phyloP scores from a whole-genome alignment of 139 green algal species.

The Coccomyxa sp. region DNA sequence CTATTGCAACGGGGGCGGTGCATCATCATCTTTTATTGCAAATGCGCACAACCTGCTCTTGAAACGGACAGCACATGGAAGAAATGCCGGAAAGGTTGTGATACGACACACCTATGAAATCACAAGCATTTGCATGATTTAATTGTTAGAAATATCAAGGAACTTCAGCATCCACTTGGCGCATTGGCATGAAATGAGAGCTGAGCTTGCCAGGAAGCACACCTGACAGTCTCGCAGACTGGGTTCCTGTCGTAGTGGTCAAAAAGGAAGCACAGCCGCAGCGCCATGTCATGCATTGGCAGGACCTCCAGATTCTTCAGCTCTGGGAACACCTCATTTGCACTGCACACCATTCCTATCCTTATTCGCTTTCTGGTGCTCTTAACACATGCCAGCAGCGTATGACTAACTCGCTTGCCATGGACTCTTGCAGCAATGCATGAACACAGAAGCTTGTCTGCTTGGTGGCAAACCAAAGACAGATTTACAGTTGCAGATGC shows the following conservation, averaged over 20 bases:
- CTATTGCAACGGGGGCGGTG: background rate
- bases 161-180: background rate
- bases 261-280: constrained; percentile 16
- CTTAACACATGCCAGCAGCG: background rate
- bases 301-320: background rate
- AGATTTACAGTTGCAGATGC: background rate
- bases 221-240: background rate
- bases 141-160: background rate
- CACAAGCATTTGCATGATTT: background rate
- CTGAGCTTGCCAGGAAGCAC: background rate
- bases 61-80: background rate
- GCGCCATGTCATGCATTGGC: constrained; percentile 10
- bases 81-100: background rate
- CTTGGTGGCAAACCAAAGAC: background rate
- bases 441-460: background rate
- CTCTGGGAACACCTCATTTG: constrained; percentile 8
- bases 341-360: background rate
- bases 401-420: background rate
- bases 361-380: background rate
- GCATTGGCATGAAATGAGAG: background rate
- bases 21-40: background rate
- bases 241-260: constrained; percentile 3
- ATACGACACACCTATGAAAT: background rate
- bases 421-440: background rate
- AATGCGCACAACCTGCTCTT: background rate